These are phyloP conservation scores for Daphne laureola DNA, from an alignment of 441 rosid genomes.

Conservation along the genomic window DNA sequence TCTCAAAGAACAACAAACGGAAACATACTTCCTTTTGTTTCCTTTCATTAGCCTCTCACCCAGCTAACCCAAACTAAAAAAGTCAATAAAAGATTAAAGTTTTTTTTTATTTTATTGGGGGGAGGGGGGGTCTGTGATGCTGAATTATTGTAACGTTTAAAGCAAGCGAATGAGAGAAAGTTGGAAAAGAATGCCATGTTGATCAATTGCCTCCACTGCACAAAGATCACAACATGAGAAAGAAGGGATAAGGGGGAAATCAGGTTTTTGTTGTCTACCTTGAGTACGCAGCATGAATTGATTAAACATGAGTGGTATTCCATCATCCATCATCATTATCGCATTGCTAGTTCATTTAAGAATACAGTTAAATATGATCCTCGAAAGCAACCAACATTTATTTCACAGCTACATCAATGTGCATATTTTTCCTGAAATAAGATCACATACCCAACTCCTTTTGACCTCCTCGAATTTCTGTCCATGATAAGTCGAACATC, in stretches of 20 bases:
- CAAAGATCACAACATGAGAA: conserved; percentile 30
- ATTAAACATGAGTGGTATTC: conserved; percentile 88
- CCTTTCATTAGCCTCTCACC: no score
- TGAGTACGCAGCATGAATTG: conserved; percentile 79
- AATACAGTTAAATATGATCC: conserved; percentile 83
- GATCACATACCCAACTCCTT: conserved; percentile 89
- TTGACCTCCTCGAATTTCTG: conserved; percentile 87
- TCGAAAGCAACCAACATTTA: conserved; percentile 42
- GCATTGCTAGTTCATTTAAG: conserved; percentile 96
- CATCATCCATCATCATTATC: conserved; percentile 94
- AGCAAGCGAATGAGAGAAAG: conserved; percentile 12
- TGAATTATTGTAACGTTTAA: neutral
- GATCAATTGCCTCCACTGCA: conserved; percentile 23
- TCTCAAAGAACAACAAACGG: no score
- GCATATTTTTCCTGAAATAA: conserved; percentile 10
- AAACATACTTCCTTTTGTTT: no score
- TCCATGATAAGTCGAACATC: conserved; percentile 95
- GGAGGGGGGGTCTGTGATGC: no score
- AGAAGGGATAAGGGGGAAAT: conserved; percentile 33
- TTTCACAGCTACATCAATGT: conserved; percentile 32
- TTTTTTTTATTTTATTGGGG: no score
- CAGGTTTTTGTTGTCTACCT: conserved; percentile 90
- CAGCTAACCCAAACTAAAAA: no score
- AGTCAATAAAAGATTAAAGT: no score
- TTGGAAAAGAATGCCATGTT: conserved; percentile 20